A percentile compares a stretch with the other conserved stretches of the same genome.
phyloP scores from a whole-genome alignment of 192 early-diverging fungal species.

The Dimargaris verticillata region DNA sequence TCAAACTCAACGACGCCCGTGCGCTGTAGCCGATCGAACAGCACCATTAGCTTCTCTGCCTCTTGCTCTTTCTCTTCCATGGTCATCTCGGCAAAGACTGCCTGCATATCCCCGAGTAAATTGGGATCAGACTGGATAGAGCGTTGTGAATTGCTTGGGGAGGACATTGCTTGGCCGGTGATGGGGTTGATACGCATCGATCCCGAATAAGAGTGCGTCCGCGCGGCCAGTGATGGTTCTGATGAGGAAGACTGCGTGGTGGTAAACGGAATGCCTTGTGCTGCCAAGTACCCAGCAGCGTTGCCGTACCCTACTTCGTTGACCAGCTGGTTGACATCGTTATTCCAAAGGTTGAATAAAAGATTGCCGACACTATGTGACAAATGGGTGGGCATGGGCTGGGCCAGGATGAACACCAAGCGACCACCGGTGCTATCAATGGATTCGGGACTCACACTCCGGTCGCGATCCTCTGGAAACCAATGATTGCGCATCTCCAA shows the following conservation, averaged over 20 bases:
- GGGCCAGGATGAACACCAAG: conserved; percentile 8
- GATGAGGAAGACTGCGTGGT: background rate
- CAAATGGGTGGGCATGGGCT: conserved; percentile 9
- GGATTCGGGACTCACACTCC: background rate
- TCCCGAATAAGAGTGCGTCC: conserved; percentile 6
- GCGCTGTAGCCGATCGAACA: conserved; percentile 85
- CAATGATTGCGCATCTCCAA: conserved; percentile 6
- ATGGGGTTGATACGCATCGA: conserved; percentile 58
- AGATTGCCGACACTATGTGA: conserved; percentile 19
- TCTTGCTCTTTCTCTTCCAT: conserved; percentile 95
- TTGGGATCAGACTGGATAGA: background rate
- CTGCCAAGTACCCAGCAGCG: conserved; percentile 77
- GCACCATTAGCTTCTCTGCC: conserved; percentile 77
- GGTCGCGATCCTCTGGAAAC: conserved; percentile 5
- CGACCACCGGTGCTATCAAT: conserved; percentile 3
- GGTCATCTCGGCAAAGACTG: conserved; percentile 66
- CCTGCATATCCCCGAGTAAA: conserved; percentile 6
- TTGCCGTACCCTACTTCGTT: conserved; percentile 76
- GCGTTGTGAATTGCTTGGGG: background rate
- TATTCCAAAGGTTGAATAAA: conserved; percentile 18
- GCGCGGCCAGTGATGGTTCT: background rate
- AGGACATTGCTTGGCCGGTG: conserved; percentile 42
- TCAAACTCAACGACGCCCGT: conserved; percentile 77
- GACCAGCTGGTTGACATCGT: conserved; percentile 26
- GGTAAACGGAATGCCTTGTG: conserved; percentile 37